Evolutionary conservation across 306 rosid species (phyloP).

Genomic region (Quercus mongolica): DNA sequence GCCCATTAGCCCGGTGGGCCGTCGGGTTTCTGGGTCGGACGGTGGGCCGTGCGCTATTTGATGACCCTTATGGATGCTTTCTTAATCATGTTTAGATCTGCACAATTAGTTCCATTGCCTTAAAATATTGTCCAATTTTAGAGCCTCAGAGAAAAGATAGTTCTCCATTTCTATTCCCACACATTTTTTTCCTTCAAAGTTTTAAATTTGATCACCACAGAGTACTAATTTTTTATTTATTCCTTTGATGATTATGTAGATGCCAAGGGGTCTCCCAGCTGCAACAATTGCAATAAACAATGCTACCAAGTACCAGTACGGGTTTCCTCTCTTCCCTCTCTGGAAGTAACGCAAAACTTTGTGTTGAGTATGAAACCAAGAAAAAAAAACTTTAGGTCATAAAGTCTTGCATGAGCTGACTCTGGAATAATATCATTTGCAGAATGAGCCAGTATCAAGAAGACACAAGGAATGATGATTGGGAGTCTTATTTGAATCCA

Average conservation of each 20-base stretch:
- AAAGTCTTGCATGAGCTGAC: constrained; percentile 1
- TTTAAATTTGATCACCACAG: neutral
- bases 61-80: no score
- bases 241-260: constrained; percentile 36
- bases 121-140: no score
- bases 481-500: constrained; percentile 47
- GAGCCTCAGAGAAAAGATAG: no score
- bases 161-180: no score
- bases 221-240: neutral
- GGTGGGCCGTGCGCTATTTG: no score
- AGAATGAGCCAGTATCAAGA: constrained; percentile 78
- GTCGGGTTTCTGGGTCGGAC: no score
- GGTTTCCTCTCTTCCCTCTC: constrained; percentile 32
- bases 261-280: constrained; percentile 90
- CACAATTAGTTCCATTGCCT: no score
- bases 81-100: no score
- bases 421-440: constrained; percentile 20
- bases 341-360: neutral
- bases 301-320: constrained; percentile 54
- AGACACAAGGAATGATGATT: constrained; percentile 61
- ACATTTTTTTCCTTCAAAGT: no score
- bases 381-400: neutral
- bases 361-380: no score
- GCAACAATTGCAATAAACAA: constrained; percentile 85
- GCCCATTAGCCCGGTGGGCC: no score